Evolutionary conservation across 306 rosid species (phyloP), one percentile per base, ranked within the genome.

Genomic region (Trifolium pratense): DNA sequence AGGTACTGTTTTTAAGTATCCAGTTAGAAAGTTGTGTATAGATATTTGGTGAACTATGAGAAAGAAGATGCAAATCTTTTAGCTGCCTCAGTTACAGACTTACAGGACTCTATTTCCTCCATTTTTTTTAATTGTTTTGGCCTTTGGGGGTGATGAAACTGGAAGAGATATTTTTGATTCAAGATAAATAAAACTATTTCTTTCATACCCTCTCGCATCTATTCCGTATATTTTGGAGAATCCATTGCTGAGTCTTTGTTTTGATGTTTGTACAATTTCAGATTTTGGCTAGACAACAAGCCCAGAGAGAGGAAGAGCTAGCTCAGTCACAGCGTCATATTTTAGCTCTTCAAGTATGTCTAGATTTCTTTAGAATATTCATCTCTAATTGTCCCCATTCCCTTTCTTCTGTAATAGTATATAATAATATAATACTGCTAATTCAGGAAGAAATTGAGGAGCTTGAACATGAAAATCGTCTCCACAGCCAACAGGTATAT

Each of bases 211-310:
- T 32, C 49, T 65, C 45, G 5, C 75, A 66, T 73, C 17, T 32
- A 18, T 42, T 56, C 45, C 45, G 17, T 73, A 53, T 48, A 76
- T 18, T 77, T 73, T 76, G 51, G 34, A 21, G 60, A 73, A 64
- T 53, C 71, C 75, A 51, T 61, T 48, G 16, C 63, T 21, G 46
- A 75, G 26, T 58, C 42, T 66, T 34, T 65, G 49, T 82, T 67
- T 32, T 62, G 73, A 39, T 74, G 70, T 53, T 36, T 68, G 20
- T 48, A 52, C 60, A 77, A 78, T 74, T 85, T 75, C 92, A 95
- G 99, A 49, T 91, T 80, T 79, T 95, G 85, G 99, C 99, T 29
- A 95, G 99, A 88, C 99, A 91, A 84, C 97, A 95, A 85, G 99
- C 97, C 16, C 99, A 95, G 72, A 90, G 97, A 78, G 99, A 91